Evolutionary conservation across 2,329 filamentous ascomycete genomes (phyloP).

Genomic region (Dothidotthia symphoricarpi): DNA sequence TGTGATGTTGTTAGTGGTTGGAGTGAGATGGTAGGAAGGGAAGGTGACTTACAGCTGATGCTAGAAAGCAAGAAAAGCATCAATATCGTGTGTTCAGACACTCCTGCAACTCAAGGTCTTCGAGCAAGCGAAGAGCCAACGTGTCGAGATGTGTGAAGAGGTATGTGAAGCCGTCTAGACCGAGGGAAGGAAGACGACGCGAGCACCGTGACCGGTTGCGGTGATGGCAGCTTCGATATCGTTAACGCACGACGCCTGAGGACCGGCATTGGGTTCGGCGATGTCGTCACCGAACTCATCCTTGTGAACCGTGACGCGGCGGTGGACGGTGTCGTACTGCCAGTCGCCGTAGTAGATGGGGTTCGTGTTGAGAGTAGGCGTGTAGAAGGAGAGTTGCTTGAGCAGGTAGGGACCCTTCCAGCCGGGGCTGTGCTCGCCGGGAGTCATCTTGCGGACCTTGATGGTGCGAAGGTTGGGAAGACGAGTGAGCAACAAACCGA

Average conservation of each 20-base stretch:
- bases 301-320: constrained; percentile 8
- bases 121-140: no score
- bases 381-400: constrained; percentile 15
- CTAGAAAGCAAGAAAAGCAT: no score
- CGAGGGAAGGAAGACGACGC: neutral
- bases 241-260: constrained; percentile 13
- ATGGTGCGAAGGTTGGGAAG: constrained; percentile 11
- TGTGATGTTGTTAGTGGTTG: no score
- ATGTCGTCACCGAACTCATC: constrained; percentile 19
- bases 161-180: no score
- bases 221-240: constrained; percentile 13
- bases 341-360: constrained; percentile 18
- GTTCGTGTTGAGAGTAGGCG: constrained; percentile 6
- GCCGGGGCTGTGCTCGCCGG: constrained; percentile 18
- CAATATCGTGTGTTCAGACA: no score
- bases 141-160: no score
- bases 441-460: constrained; percentile 12
- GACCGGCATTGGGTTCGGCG: constrained; percentile 8
- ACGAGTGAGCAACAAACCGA: constrained; percentile 6
- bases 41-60: no score
- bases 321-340: constrained; percentile 18
- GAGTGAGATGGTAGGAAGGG: no score
- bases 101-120: no score
- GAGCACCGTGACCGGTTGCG: neutral
- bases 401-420: constrained; percentile 7